phyloP scores from a whole-genome alignment of 192 early-diverging fungal genomes.

The Coemansia sp. region DNA sequence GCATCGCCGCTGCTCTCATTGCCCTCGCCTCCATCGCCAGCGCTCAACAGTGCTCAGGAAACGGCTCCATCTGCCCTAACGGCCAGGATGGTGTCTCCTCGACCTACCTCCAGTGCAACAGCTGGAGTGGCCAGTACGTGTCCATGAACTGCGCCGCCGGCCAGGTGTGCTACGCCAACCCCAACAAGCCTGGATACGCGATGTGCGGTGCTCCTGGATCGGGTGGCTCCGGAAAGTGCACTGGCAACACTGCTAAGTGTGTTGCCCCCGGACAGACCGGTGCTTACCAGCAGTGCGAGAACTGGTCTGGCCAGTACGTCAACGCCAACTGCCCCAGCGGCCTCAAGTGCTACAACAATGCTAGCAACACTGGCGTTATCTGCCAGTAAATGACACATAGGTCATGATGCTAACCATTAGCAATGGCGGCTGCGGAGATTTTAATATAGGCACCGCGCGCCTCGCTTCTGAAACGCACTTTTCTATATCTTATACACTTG shows the following conservation, averaged over 20 bases:
- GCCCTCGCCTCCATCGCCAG: constrained; percentile 25
- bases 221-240: constrained; percentile 42
- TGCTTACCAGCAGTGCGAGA: constrained; percentile 40
- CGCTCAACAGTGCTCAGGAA: constrained; percentile 47
- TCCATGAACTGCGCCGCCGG: constrained; percentile 30
- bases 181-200: constrained; percentile 35
- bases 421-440: not conserved
- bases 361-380: constrained; percentile 35
- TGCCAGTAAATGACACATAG: constrained; percentile 25
- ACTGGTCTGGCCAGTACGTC: constrained; percentile 46
- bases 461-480: not conserved
- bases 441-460: constrained; percentile 1
- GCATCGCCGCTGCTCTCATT: constrained; percentile 31
- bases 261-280: constrained; percentile 29
- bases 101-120: constrained; percentile 56
- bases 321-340: constrained; percentile 33
- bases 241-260: constrained; percentile 45
- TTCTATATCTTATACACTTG: not conserved
- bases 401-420: not conserved
- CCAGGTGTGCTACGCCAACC: constrained; percentile 56
- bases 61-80: constrained; percentile 48
- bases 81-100: constrained; percentile 47
- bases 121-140: constrained; percentile 31
- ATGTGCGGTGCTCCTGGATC: constrained; percentile 51
- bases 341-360: constrained; percentile 47